A percentile compares a stretch with the other conserved stretches of the same genome.
Evolutionary conservation across 2,329 filamentous ascomycete genomes (phyloP).

Genomic region (Fusarium mundagurra): DNA sequence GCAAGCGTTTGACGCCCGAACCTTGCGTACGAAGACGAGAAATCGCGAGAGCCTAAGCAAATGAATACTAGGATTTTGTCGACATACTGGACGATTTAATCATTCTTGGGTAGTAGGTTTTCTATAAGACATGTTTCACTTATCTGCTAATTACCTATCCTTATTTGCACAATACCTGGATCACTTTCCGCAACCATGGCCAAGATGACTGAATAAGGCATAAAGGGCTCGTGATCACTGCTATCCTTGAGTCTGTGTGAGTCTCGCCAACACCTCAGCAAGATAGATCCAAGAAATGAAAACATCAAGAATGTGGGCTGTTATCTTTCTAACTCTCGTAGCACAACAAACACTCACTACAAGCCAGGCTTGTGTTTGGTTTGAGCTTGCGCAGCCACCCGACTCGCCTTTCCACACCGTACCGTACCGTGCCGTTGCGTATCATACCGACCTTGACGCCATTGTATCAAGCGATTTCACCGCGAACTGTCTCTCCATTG

Average conservation of each 20-base stretch:
- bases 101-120: background rate
- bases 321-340: background rate
- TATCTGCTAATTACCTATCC: background rate
- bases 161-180: background rate
- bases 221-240: background rate
- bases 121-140: background rate
- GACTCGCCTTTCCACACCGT: background rate
- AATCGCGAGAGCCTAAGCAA: background rate
- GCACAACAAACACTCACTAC: conserved; percentile 2
- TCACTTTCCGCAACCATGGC: background rate
- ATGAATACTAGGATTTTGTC: background rate
- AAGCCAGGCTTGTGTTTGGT: background rate
- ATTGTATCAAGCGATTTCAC: background rate
- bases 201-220: background rate
- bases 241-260: background rate
- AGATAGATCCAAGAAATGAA: background rate
- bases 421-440: background rate
- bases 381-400: conserved; percentile 27
- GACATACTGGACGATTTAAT: background rate
- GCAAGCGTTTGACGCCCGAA: background rate
- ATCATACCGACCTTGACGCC: background rate
- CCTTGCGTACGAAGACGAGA: background rate
- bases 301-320: background rate
- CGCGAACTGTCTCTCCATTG: background rate
- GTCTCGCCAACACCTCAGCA: background rate